Conservation (phyloP, 148 eudicot genomes). For the Fagopyrum homotropicum region DNA sequence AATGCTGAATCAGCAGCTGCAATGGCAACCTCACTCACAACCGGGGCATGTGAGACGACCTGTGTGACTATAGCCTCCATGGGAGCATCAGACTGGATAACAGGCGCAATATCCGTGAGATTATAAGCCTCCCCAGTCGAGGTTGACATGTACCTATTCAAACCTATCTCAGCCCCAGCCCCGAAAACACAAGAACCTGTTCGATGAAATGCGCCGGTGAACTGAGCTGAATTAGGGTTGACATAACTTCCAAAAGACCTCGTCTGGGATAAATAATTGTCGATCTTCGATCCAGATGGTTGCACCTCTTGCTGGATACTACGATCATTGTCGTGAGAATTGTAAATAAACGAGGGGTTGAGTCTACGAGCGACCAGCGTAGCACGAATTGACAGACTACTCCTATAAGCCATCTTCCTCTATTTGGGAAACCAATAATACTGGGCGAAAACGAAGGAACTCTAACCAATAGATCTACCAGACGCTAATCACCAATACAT, state of each 20-base stretch:
- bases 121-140: constrained; percentile 6
- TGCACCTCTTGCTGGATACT: constrained; percentile 9
- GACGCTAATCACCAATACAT: no score
- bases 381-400: constrained; percentile 50
- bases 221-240: constrained; percentile 14
- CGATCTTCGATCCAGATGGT: constrained; percentile 8
- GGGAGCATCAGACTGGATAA: constrained; percentile 30
- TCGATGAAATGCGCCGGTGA: constrained; percentile 15
- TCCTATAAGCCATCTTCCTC: constrained; percentile 58
- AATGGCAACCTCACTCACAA: constrained; percentile 55
- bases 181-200: constrained; percentile 28
- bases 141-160: background rate
- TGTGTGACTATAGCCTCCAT: constrained; percentile 36
- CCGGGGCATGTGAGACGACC: constrained; percentile 28
- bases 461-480: no score
- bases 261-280: constrained; percentile 17
- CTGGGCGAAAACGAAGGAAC: no score
- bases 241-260: constrained; percentile 31
- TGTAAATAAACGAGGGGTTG: constrained; percentile 36
- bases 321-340: constrained; percentile 24
- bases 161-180: constrained; percentile 18
- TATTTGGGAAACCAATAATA: no score
- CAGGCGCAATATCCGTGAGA: constrained; percentile 43
- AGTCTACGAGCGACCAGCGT: constrained; percentile 40
- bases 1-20: constrained; percentile 78